These are phyloP conservation scores for Xerocomus potaroensis DNA, from an alignment of 768 basidiomycete genomes.

Conservation along the genomic window DNA sequence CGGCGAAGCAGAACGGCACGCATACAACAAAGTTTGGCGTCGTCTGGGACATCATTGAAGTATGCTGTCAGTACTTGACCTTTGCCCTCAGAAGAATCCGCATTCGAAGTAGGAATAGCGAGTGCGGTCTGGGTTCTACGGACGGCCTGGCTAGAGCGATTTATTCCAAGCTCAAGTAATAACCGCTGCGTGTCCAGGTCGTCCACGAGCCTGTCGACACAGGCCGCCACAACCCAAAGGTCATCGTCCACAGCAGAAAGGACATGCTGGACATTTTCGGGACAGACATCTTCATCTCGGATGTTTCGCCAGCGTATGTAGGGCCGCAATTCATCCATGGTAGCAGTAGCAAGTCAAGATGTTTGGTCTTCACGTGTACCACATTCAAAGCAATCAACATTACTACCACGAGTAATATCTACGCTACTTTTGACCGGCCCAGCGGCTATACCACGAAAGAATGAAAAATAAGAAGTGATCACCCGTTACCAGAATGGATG, in stretches of 20 bases:
- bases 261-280: constrained; percentile 41
- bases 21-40: constrained; percentile 61
- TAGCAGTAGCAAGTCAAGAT: background rate
- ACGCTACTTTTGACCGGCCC: constrained; percentile 29
- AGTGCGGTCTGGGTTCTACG: constrained; percentile 42
- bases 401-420: constrained; percentile 8
- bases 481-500: background rate
- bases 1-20: constrained; percentile 67
- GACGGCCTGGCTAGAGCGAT: constrained; percentile 50
- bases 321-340: constrained; percentile 38
- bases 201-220: constrained; percentile 62
- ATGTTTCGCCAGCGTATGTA: constrained; percentile 54
- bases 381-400: background rate
- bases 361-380: constrained; percentile 2
- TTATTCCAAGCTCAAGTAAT: constrained; percentile 60
- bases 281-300: constrained; percentile 54
- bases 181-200: constrained; percentile 50
- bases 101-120: constrained; percentile 19
- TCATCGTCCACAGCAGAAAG: constrained; percentile 59
- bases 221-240: constrained; percentile 75
- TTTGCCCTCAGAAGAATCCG: constrained; percentile 15
- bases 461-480: background rate
- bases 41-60: constrained; percentile 52
- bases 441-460: constrained; percentile 4
- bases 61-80: constrained; percentile 40